Conservation (phyloP, 2,329 filamentous ascomycete genomes). For the Fusarium solani-melongenae region DNA sequence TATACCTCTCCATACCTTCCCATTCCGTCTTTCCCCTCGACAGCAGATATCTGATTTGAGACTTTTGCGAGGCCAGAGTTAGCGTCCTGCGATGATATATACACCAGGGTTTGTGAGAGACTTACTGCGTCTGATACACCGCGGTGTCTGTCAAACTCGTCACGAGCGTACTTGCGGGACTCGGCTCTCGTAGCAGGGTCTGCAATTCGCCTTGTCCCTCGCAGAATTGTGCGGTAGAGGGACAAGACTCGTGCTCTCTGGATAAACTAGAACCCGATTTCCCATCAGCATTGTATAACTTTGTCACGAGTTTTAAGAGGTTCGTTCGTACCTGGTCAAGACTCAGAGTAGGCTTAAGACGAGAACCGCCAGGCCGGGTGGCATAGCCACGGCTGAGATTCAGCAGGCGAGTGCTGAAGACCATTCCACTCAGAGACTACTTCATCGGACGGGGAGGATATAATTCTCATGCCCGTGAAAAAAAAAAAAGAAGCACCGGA, state of each 20-base stretch:
- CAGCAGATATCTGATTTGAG: constrained; percentile 71
- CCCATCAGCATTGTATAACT: constrained; percentile 5
- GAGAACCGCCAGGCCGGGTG: constrained; percentile 44
- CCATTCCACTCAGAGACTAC: constrained; percentile 42
- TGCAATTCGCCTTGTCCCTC: constrained; percentile 62
- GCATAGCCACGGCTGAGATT: constrained; percentile 49
- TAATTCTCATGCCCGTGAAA: constrained; percentile 12
- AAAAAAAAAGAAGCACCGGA: background rate
- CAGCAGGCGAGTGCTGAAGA: constrained; percentile 40
- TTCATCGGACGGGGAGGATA: constrained; percentile 24
- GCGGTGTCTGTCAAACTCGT: constrained; percentile 71
- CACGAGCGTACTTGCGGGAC: constrained; percentile 65
- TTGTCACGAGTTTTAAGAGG: background rate
- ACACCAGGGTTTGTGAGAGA: constrained; percentile 6
- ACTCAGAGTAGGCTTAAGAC: constrained; percentile 57
- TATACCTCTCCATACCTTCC: constrained; percentile 67
- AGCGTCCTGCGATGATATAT: background rate
- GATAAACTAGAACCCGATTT: constrained; percentile 60
- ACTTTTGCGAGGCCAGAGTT: constrained; percentile 48
- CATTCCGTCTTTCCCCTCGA: constrained; percentile 74
- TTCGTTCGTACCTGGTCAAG: constrained; percentile 64
- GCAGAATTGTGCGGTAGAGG: constrained; percentile 68
- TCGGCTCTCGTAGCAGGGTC: constrained; percentile 65
- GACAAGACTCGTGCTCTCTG: constrained; percentile 65
- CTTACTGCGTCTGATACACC: constrained; percentile 66